These are phyloP conservation scores for Penicillium sp. DNA, from an alignment of 2,329 filamentous ascomycete species.

Conservation along the genomic window DNA sequence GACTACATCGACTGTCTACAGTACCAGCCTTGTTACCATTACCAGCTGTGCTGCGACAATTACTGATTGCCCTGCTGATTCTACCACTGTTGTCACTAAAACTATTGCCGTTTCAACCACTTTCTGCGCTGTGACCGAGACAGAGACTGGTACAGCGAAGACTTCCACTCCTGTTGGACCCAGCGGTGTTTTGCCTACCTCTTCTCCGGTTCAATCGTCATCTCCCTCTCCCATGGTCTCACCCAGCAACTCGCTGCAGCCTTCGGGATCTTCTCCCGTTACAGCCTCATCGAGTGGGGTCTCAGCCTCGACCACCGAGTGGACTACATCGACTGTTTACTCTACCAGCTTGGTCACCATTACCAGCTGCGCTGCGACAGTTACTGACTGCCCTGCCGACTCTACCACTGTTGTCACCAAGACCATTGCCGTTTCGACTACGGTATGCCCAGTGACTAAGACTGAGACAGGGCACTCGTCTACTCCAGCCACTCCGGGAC, in stretches of 20 bases:
- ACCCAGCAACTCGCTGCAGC: background rate
- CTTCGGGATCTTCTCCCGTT: background rate
- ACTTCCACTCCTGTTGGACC: background rate
- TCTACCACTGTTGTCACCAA: constrained; percentile 25
- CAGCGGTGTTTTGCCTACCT: background rate
- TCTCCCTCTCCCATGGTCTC: background rate
- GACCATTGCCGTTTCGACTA: constrained; percentile 1
- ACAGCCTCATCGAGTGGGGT: background rate
- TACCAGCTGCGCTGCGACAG: constrained; percentile 42
- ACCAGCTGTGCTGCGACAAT: constrained; percentile 42
- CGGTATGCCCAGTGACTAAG: constrained; percentile 11
- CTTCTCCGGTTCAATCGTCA: background rate
- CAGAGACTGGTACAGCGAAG: background rate
- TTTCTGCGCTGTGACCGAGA: constrained; percentile 12
- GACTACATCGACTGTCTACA: constrained; percentile 41
- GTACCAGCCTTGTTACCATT: constrained; percentile 39
- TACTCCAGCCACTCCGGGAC: background rate
- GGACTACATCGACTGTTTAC: constrained; percentile 41
- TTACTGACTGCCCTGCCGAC: constrained; percentile 53
- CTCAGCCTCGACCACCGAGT: background rate
- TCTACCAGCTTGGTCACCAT: constrained; percentile 39
- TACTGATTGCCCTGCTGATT: constrained; percentile 53
- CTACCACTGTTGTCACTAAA: constrained; percentile 17
- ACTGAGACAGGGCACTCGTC: constrained; percentile 6
- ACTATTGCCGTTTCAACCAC: constrained; percentile 8